phyloP scores from a whole-genome alignment of 2,329 filamentous ascomycete species.

The Trichoderma oligosporum region DNA sequence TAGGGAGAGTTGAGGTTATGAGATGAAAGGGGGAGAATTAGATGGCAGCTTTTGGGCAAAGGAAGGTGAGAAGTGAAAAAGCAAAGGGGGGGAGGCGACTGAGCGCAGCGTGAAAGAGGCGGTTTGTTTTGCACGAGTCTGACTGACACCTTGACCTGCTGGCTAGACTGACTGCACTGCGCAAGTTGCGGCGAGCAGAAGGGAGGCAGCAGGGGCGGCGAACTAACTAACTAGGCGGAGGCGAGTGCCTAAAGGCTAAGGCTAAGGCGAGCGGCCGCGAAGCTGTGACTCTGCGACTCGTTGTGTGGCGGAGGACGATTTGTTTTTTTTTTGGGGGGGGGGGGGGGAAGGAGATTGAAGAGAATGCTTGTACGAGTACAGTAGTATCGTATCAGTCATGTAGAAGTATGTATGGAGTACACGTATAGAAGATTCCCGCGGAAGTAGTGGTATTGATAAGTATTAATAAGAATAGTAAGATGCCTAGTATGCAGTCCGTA shows the following conservation, averaged over 20 bases:
- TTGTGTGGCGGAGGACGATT: neutral
- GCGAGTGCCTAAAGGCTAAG: slow-evolving; percentile 16
- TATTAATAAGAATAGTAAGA: too few relatives aligned
- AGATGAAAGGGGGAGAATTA: slow-evolving; percentile 15
- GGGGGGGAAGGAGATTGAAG: neutral
- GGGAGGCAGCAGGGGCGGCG: slow-evolving; percentile 16
- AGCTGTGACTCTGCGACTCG: slow-evolving; percentile 13
- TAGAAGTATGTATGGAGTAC: too few relatives aligned
- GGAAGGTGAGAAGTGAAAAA: slow-evolving; percentile 20
- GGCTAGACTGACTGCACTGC: neutral
- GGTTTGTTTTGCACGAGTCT: slow-evolving; percentile 31
- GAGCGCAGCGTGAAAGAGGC: slow-evolving; percentile 25
- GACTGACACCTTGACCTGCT: slow-evolving; percentile 19
- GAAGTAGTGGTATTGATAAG: too few relatives aligned
- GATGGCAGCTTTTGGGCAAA: slow-evolving; percentile 20
- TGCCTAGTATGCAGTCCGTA: too few relatives aligned
- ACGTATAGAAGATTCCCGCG: too few relatives aligned
- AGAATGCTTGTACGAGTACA: neutral
- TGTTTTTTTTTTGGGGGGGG: neutral
- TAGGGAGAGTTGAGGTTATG: slow-evolving; percentile 19
- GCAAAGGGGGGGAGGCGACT: slow-evolving; percentile 20
- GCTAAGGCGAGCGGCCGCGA: slow-evolving; percentile 10
- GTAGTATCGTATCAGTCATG: too few relatives aligned
- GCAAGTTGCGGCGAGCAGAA: neutral
- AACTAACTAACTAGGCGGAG: slow-evolving; percentile 18